A percentile compares a stretch with the other conserved stretches of the same genome.
These are phyloP conservation scores for Gentiana straminea DNA, from an alignment of 257 asterid genomes.

Conservation along the genomic window DNA sequence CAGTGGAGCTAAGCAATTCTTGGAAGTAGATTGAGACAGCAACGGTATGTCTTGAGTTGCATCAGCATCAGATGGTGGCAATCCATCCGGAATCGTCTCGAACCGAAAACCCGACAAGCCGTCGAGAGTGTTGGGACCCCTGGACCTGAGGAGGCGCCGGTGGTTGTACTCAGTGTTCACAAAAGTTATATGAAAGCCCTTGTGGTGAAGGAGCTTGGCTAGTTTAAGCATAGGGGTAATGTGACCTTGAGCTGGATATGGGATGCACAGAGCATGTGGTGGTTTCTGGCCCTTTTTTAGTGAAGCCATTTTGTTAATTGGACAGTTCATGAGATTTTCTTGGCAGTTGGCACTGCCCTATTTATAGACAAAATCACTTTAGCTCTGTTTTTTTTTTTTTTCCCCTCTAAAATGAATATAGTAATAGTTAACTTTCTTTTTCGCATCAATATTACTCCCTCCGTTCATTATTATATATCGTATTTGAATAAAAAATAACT, in stretches of 20 bases:
- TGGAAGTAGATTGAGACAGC: slow-evolving; percentile 25
- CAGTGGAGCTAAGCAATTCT: slow-evolving; percentile 37
- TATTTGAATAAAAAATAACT: too few species aligned
- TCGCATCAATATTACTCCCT: too few species aligned
- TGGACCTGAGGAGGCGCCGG: slow-evolving; percentile 14
- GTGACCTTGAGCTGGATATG: slow-evolving; percentile 21
- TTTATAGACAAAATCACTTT: too few species aligned
- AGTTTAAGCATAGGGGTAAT: slow-evolving; percentile 18
- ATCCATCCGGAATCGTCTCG: slow-evolving; percentile 21
- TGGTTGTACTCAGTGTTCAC: slow-evolving; percentile 24
- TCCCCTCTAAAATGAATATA: too few species aligned
- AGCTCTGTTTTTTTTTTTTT: too few species aligned
- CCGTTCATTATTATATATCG: too few species aligned
- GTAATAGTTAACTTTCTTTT: too few species aligned
- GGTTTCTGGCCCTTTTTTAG: background rate
- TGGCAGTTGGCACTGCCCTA: too few species aligned
- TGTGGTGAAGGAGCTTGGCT: slow-evolving; percentile 14
- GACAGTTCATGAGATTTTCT: too few species aligned
- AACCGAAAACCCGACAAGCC: slow-evolving; percentile 13
- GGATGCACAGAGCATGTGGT: slow-evolving; percentile 19
- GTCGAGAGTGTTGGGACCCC: slow-evolving; percentile 12
- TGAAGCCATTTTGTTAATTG: slow-evolving; percentile 3
- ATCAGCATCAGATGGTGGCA: slow-evolving; percentile 19
- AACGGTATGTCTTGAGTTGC: slow-evolving; percentile 24
- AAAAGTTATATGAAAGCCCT: slow-evolving; percentile 21